Conservation (phyloP, 805 yeast species). For the Gaillardinia entomophila region DNA sequence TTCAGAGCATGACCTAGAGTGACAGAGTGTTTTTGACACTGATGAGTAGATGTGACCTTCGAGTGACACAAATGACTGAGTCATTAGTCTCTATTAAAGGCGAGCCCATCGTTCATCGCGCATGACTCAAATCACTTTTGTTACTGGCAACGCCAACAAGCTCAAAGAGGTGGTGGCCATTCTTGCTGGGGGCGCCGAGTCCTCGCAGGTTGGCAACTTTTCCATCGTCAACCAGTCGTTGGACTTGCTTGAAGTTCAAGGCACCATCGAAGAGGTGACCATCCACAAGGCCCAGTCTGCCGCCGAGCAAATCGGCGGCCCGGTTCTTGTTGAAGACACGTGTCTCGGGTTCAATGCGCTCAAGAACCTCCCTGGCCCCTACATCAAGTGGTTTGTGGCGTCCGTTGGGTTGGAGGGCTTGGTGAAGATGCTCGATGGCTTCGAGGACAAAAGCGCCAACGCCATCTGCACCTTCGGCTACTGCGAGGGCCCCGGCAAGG, state of each 20-base stretch:
- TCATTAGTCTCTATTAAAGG: no score
- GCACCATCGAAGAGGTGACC: conserved; percentile 76
- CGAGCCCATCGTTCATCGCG: neutral
- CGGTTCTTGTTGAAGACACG: conserved; percentile 94
- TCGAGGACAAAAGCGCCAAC: conserved; percentile 76
- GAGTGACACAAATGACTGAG: no score
- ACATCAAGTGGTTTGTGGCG: conserved; percentile 85
- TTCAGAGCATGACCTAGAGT: no score
- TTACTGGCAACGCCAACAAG: conserved; percentile 87
- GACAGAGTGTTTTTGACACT: no score
- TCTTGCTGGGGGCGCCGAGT: conserved; percentile 37
- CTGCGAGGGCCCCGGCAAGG: conserved; percentile 73
- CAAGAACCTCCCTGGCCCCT: conserved; percentile 88
- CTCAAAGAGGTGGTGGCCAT: conserved; percentile 78
- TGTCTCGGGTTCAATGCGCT: conserved; percentile 79
- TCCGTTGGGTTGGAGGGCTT: conserved; percentile 71
- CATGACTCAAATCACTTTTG: conserved; percentile 50
- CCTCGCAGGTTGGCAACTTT: conserved; percentile 40
- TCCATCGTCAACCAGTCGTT: conserved; percentile 56
- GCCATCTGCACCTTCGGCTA: conserved; percentile 93
- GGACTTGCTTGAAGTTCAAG: conserved; percentile 90
- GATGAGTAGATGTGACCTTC: no score
- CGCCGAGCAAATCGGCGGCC: conserved; percentile 56
- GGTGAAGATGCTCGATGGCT: conserved; percentile 71
- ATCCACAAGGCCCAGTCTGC: conserved; percentile 75